Conservation (phyloP, 352 stramenopile genomes). For the Sclerospora graminicola region DNA sequence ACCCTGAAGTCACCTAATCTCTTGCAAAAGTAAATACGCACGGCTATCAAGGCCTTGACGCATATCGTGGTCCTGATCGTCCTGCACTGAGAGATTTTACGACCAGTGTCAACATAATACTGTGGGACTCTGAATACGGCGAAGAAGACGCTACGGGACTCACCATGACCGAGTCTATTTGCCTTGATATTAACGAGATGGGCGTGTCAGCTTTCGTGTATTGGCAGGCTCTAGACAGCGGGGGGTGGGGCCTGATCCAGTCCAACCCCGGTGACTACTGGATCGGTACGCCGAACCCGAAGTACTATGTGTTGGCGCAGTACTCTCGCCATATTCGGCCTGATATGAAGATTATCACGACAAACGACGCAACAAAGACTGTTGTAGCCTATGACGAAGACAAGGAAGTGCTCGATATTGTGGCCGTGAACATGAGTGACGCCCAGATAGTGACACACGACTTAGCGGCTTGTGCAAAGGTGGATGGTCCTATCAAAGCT, state of each 20-base stretch:
- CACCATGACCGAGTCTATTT: constrained; percentile 35
- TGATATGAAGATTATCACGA: constrained; percentile 38
- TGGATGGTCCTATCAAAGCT: constrained; percentile 15
- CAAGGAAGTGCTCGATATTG: constrained; percentile 27
- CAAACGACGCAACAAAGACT: constrained; percentile 23
- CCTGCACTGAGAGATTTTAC: constrained; percentile 22
- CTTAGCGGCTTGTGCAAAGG: constrained; percentile 21
- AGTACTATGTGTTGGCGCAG: constrained; percentile 48
- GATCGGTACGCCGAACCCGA: constrained; percentile 29
- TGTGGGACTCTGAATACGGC: constrained; percentile 58
- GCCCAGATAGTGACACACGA: constrained; percentile 29
- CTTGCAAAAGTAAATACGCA: constrained; percentile 51
- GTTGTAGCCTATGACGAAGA: constrained; percentile 29
- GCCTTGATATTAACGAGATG: constrained; percentile 48
- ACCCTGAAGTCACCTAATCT: constrained; percentile 14
- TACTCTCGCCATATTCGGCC: constrained; percentile 54
- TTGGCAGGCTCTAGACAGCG: constrained; percentile 46
- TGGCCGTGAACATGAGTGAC: constrained; percentile 29
- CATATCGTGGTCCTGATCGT: constrained; percentile 33
- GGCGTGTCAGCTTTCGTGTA: constrained; percentile 51
- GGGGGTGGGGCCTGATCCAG: constrained; percentile 43
- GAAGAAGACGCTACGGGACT: constrained; percentile 36
- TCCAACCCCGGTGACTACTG: constrained; percentile 26
- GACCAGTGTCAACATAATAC: constrained; percentile 19
- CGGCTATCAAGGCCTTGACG: constrained; percentile 31